A percentile compares a stretch with the other conserved stretches of the same genome.
These are phyloP conservation scores for Rhizophlyctis rosea DNA, from an alignment of 192 early-diverging fungal species.

Conservation along the genomic window DNA sequence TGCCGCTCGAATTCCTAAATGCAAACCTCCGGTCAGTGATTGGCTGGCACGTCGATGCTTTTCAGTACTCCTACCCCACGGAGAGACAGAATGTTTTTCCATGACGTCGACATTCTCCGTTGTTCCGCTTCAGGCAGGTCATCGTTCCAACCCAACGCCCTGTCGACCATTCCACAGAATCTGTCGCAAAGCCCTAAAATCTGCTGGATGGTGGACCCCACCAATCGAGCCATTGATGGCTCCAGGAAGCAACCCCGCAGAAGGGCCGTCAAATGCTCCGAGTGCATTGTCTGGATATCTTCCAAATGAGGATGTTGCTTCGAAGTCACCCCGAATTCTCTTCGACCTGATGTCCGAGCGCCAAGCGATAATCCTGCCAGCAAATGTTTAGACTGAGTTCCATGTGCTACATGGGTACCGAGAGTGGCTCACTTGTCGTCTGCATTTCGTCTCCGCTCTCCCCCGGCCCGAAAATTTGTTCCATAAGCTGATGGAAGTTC, in stretches of 20 bases:
- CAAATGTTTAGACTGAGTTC: no score
- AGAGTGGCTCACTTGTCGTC: no score
- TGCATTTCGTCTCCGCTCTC: no score
- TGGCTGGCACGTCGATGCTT: background rate
- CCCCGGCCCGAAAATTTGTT: no score
- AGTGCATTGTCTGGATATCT: constrained; percentile 24
- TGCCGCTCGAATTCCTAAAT: constrained; percentile 31
- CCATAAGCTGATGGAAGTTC: constrained; percentile 17
- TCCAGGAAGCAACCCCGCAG: constrained; percentile 34
- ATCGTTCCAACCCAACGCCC: constrained; percentile 9
- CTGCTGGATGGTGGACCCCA: constrained; percentile 8
- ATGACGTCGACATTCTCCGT: background rate
- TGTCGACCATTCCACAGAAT: constrained; percentile 31
- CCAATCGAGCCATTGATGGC: background rate
- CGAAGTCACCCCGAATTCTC: no score
- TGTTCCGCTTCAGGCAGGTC: constrained; percentile 12
- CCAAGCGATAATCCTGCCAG: no score
- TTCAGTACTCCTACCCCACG: background rate
- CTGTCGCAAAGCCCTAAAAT: constrained; percentile 12
- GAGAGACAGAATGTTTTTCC: background rate
- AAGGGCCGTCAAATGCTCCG: constrained; percentile 17
- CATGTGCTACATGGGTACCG: no score
- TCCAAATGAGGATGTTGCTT: constrained; percentile 33
- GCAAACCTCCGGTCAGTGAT: no score
- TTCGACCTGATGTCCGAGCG: no score